Percentiles rank a stretch among this genome's conserved stretches.
Evolutionary conservation across 352 stramenopile species (phyloP).

Genomic region (Pythium oligandrum): DNA sequence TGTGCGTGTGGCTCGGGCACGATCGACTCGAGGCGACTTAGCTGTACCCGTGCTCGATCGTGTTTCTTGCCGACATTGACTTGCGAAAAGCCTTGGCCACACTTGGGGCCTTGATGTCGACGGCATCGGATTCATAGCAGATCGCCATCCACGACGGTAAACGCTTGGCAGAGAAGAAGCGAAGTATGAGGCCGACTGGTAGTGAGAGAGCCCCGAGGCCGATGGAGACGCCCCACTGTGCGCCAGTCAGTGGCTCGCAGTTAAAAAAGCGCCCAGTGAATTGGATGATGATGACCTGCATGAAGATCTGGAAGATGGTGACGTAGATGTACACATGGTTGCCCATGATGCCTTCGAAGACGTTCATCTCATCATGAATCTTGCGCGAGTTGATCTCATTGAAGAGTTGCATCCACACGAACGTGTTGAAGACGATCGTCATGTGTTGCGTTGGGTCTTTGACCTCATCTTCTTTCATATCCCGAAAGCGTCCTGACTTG

Average conservation of each 20-base stretch:
- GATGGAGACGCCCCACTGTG: constrained; percentile 58
- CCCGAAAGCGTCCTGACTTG: constrained; percentile 35
- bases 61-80: constrained; percentile 23
- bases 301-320: constrained; percentile 82
- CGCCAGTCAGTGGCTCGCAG: constrained; percentile 35
- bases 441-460: constrained; percentile 86
- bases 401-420: constrained; percentile 97
- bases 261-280: constrained; percentile 84
- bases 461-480: constrained; percentile 25
- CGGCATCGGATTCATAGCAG: constrained; percentile 42
- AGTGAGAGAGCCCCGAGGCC: constrained; percentile 34
- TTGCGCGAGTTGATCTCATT: constrained; percentile 83
- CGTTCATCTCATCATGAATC: constrained; percentile 89
- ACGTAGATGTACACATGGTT: constrained; percentile 94
- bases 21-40: neutral
- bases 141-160: constrained; percentile 50
- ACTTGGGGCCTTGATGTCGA: constrained; percentile 21
- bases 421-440: constrained; percentile 97
- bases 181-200: constrained; percentile 47
- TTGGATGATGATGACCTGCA: constrained; percentile 95
- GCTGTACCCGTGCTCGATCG: constrained; percentile 11
- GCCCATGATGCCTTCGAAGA: constrained; percentile 87
- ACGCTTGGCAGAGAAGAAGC: constrained; percentile 42
- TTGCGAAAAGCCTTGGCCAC: constrained; percentile 29
- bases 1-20: too few species aligned